Conservation (phyloP, 306 rosid species). For the Quercus ilex region DNA sequence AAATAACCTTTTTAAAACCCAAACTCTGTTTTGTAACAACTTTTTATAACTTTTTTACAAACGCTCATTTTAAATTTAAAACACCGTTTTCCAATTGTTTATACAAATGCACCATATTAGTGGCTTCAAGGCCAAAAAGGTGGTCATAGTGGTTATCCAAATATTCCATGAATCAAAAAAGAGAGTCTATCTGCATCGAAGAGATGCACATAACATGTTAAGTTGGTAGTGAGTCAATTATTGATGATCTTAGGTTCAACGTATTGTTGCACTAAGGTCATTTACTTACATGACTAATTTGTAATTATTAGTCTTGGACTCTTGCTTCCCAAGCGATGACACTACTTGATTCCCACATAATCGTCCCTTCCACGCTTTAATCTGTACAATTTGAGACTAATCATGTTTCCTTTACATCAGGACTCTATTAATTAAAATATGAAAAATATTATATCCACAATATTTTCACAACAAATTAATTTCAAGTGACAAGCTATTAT, state of each 20-base stretch:
- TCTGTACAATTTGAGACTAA: not conserved
- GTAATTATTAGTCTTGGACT: not conserved
- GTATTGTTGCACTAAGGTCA: not conserved
- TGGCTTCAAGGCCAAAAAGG: not conserved
- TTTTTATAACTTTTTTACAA: too few relatives aligned
- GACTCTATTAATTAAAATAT: too few relatives aligned
- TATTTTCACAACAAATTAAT: too few relatives aligned
- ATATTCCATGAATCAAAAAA: not conserved
- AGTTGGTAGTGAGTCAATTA: not conserved
- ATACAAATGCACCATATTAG: not conserved
- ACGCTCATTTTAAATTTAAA: too few relatives aligned
- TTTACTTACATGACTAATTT: not conserved
- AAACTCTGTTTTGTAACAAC: too few relatives aligned
- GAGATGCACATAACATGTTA: not conserved
- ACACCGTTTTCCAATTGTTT: too few relatives aligned
- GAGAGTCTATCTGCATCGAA: not conserved
- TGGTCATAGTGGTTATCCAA: not conserved
- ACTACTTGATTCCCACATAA: not conserved
- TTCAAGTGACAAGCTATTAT: too few relatives aligned
- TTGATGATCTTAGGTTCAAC: not conserved
- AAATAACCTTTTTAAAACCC: too few relatives aligned
- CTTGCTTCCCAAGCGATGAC: not conserved
- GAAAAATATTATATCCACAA: too few relatives aligned
- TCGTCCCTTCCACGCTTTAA: not conserved
- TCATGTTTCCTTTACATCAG: not conserved